Percentiles rank a stretch among this genome's conserved stretches.
These are phyloP conservation scores for Ceratocystis lukuohia DNA, from an alignment of 2,329 filamentous ascomycete species.

Conservation along the genomic window DNA sequence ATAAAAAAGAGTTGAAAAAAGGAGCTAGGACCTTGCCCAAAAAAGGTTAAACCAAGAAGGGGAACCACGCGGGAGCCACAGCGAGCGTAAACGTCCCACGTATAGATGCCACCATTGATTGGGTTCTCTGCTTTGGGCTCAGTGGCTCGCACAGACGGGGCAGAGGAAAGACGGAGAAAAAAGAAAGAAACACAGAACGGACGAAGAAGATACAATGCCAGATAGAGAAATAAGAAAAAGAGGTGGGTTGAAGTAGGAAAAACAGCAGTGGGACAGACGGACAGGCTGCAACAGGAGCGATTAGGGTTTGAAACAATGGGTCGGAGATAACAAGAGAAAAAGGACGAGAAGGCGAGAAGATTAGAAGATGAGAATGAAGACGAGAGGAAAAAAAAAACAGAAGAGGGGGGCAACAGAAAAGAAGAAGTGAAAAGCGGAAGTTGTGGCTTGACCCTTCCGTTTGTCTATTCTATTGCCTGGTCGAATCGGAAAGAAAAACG, in stretches of 20 bases:
- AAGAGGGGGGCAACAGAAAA: background rate
- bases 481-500: background rate
- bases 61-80: background rate
- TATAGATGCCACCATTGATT: background rate
- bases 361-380: background rate
- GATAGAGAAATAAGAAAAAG: background rate
- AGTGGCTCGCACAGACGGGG: background rate
- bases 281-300: background rate
- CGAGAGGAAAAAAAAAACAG: background rate
- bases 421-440: background rate
- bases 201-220: too few species aligned
- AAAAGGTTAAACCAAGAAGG: slow-evolving; percentile 7
- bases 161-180: background rate
- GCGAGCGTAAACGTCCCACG: background rate
- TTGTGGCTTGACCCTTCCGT: background rate
- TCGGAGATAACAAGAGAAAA: background rate
- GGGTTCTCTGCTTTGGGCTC: background rate
- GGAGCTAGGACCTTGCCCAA: slow-evolving; percentile 5
- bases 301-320: background rate
- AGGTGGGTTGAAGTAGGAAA: background rate
- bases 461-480: background rate
- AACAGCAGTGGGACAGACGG: background rate
- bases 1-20: background rate
- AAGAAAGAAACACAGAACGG: background rate
- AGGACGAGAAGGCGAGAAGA: background rate